A percentile compares a stretch with the other conserved stretches of the same genome.
Conservation (phyloP, 495 filamentous ascomycete species). For the Aspergillus steynii region DNA sequence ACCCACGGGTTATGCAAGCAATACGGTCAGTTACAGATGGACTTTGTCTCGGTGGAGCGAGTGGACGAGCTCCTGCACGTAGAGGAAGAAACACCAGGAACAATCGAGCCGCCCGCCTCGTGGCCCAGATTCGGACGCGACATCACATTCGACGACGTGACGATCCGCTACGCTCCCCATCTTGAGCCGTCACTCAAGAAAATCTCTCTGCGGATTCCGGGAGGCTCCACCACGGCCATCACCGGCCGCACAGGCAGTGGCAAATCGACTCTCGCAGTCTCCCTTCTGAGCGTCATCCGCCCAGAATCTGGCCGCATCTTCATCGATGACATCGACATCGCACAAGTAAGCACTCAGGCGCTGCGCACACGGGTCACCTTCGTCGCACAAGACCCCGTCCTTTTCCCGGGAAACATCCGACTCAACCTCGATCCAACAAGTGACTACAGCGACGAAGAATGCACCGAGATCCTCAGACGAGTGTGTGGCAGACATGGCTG, state of each 20-base stretch:
- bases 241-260: constrained; percentile 66
- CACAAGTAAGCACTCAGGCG: constrained; percentile 58
- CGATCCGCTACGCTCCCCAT: constrained; percentile 73
- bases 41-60: constrained; percentile 84
- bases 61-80: constrained; percentile 75
- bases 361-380: constrained; percentile 62
- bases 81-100: constrained; percentile 68
- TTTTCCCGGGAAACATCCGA: constrained; percentile 62
- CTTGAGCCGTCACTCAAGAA: constrained; percentile 66
- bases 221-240: constrained; percentile 66
- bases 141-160: constrained; percentile 74
- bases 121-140: constrained; percentile 72
- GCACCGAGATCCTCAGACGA: constrained; percentile 48
- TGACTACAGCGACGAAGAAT: constrained; percentile 51
- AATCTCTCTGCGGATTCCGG: constrained; percentile 68
- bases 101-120: constrained; percentile 64
- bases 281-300: constrained; percentile 56
- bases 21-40: constrained; percentile 84
- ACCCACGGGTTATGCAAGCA: constrained; percentile 72
- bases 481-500: constrained; percentile 54
- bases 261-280: constrained; percentile 67
- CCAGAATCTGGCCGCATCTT: constrained; percentile 56
- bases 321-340: constrained; percentile 61
- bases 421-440: constrained; percentile 56
- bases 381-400: constrained; percentile 64